Conservation (phyloP, 169 alveolate genomes). For the Amoebophrya sp. region DNA sequence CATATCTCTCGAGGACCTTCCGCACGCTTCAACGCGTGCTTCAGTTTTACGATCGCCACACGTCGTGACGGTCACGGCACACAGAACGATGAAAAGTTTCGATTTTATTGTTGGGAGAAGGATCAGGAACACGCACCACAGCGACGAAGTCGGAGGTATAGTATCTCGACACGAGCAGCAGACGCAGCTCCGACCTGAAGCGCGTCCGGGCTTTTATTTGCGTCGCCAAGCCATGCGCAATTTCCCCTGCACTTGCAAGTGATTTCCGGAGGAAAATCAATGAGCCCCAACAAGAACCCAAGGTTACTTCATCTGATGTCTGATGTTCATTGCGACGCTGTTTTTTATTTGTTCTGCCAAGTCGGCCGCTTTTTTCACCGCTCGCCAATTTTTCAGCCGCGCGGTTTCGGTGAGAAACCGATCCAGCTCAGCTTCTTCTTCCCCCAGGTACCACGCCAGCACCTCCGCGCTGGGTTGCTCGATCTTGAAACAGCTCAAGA, state of each 20-base stretch:
- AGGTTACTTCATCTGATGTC: not conserved
- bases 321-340: not conserved
- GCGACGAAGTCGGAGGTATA: not conserved
- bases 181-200: not conserved
- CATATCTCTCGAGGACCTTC: too few relatives aligned
- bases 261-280: not conserved
- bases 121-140: not conserved
- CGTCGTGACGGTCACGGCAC: too few relatives aligned
- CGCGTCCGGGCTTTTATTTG: not conserved
- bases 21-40: too few relatives aligned
- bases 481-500: not conserved
- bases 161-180: not conserved
- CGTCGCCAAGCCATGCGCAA: not conserved
- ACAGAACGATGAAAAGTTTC: too few relatives aligned
- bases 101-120: too few relatives aligned
- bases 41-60: too few relatives aligned
- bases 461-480: not conserved
- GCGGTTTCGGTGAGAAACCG: not conserved
- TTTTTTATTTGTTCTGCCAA: not conserved
- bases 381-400: not conserved
- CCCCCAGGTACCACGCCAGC: too few relatives aligned
- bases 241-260: not conserved
- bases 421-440: too few relatives aligned
- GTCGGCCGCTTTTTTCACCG: not conserved
- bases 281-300: too few relatives aligned